Percentiles rank a stretch among this genome's conserved stretches.
Evolutionary conservation across 768 basidiomycete genomes (phyloP).

Genomic region (Postia placenta): DNA sequence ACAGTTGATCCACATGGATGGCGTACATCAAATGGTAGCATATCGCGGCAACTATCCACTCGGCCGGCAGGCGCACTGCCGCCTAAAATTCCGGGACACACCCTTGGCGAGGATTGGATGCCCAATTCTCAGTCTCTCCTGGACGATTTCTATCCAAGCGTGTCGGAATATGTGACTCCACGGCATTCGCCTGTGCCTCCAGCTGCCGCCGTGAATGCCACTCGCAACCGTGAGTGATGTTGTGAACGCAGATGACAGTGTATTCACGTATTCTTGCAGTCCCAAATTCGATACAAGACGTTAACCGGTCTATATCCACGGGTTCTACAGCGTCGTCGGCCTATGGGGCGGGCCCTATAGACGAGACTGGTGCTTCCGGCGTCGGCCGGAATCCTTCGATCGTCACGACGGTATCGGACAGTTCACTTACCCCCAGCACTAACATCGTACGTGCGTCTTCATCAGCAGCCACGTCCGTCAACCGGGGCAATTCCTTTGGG

Average conservation of each 20-base stretch:
- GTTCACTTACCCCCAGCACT: conserved; percentile 12
- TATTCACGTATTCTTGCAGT: not conserved
- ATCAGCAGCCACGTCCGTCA: conserved; percentile 19
- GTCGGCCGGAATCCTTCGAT: conserved; percentile 17
- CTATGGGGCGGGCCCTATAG: not conserved
- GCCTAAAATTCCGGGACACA: conserved; percentile 21
- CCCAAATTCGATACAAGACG: conserved; percentile 6
- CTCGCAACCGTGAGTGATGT: conserved; percentile 12
- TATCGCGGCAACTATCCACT: conserved; percentile 14
- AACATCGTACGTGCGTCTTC: conserved; percentile 9
- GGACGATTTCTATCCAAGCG: conserved; percentile 17
- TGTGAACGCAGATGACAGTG: not conserved
- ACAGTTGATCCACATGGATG: conserved; percentile 7
- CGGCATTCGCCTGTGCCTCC: conserved; percentile 8
- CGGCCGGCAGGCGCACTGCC: conserved; percentile 23
- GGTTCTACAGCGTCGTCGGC: conserved; percentile 11
- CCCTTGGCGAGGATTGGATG: conserved; percentile 15
- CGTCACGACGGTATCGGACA: conserved; percentile 12
- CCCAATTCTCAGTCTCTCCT: conserved; percentile 15
- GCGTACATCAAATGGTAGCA: conserved; percentile 8
- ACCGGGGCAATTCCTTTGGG: conserved; percentile 24
- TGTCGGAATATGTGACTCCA: conserved; percentile 11
- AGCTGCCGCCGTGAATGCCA: conserved; percentile 1
- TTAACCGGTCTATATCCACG: conserved; percentile 11
- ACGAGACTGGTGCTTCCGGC: conserved; percentile 3